Evolutionary conservation across 2,329 filamentous ascomycete species (phyloP).

Genomic region (Phialemonium atrogriseum): DNA sequence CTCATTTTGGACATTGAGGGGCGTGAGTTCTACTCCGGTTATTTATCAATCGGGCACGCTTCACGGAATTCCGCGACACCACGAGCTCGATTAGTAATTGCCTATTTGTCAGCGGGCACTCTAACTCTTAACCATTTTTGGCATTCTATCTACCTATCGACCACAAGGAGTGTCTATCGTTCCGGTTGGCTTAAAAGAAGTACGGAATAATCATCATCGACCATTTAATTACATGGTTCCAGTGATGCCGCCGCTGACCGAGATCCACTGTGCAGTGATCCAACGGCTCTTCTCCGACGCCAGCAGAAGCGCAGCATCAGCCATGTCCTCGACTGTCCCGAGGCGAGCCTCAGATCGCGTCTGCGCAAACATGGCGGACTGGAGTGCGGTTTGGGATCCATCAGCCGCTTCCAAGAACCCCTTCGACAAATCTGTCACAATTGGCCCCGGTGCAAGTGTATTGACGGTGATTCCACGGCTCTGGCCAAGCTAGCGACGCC

Average conservation of each 20-base stretch:
- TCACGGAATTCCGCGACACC: too few relatives aligned
- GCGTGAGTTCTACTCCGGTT: too few relatives aligned
- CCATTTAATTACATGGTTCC: constrained; percentile 6
- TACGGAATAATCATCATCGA: too few relatives aligned
- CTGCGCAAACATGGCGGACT: constrained; percentile 8
- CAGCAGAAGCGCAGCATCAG: constrained; percentile 21
- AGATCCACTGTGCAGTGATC: constrained; percentile 24
- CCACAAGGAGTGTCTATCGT: too few relatives aligned
- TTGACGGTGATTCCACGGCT: constrained; percentile 23
- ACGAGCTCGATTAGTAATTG: too few relatives aligned
- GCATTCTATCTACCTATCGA: too few relatives aligned
- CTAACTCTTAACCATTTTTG: too few relatives aligned
- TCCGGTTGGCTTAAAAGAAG: too few relatives aligned
- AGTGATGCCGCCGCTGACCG: constrained; percentile 21
- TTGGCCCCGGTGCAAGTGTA: constrained; percentile 21
- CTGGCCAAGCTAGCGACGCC: constrained; percentile 14
- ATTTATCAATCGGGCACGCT: too few relatives aligned
- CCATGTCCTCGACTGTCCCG: constrained; percentile 19
- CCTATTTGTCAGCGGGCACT: too few relatives aligned
- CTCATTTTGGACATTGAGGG: too few relatives aligned
- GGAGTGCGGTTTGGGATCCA: constrained; percentile 2
- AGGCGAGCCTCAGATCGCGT: constrained; percentile 18
- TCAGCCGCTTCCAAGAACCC: constrained; percentile 2
- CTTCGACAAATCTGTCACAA: constrained; percentile 16
- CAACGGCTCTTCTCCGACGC: constrained; percentile 23